Conservation (phyloP, 164 flowering plant genomes). For the Nymphaea colorata region DNA sequence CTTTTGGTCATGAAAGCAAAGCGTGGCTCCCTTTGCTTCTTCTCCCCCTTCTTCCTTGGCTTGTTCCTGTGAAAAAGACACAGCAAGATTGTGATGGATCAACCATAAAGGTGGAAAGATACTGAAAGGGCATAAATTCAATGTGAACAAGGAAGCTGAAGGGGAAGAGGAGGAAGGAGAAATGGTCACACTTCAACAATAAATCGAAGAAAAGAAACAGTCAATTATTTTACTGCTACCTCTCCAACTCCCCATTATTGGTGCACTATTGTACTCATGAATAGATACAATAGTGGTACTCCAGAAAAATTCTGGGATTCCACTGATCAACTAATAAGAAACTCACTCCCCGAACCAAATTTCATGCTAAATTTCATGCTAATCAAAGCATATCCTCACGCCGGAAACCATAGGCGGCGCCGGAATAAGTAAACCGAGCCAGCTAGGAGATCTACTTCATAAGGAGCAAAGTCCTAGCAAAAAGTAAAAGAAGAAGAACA, state of each 20-base stretch:
- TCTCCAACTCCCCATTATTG: background rate
- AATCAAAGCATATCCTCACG: background rate
- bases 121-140: background rate
- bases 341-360: background rate
- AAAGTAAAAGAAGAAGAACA: background rate
- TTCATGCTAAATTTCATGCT: conserved; percentile 1
- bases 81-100: background rate
- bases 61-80: conserved; percentile 16
- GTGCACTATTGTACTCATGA: background rate
- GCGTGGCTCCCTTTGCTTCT: conserved; percentile 31
- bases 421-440: background rate
- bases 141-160: background rate
- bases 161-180: background rate
- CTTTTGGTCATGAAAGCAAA: conserved; percentile 63
- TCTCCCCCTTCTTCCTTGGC: conserved; percentile 33
- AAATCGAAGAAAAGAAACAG: background rate
- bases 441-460: background rate
- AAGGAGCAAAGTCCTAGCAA: background rate
- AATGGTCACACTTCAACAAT: background rate
- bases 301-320: background rate
- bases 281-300: background rate
- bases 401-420: background rate
- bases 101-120: background rate
- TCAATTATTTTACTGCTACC: background rate
- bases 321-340: background rate